Conservation (phyloP, 2,329 filamentous ascomycete species). For the Pseudocercospora eumusae region DNA sequence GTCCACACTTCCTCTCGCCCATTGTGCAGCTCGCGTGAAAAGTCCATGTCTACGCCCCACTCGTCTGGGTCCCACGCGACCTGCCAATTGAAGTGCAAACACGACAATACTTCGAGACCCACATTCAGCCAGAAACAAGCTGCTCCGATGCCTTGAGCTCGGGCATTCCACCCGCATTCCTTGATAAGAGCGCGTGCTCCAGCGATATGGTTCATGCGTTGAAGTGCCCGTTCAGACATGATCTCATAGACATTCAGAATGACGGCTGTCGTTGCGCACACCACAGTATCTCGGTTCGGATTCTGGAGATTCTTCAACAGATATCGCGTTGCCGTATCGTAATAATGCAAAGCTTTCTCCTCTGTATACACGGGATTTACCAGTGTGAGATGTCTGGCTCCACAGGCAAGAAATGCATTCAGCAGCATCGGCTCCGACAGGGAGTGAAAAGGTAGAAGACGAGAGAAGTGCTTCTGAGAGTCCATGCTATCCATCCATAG, state of each 20-base stretch:
- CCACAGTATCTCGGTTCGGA: constrained; percentile 76
- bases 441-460: constrained; percentile 78
- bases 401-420: constrained; percentile 86
- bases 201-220: constrained; percentile 86
- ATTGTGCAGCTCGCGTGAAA: constrained; percentile 57
- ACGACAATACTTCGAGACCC: constrained; percentile 85
- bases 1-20: constrained; percentile 83
- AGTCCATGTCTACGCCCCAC: constrained; percentile 82
- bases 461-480: constrained; percentile 78
- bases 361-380: constrained; percentile 70
- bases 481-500: constrained; percentile 95
- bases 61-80: constrained; percentile 86
- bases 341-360: constrained; percentile 78
- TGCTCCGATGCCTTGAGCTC: constrained; percentile 73
- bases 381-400: constrained; percentile 75
- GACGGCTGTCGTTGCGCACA: constrained; percentile 84
- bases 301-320: constrained; percentile 77
- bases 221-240: constrained; percentile 77
- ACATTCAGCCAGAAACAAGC: constrained; percentile 96
- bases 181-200: constrained; percentile 83
- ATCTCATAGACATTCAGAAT: constrained; percentile 91
- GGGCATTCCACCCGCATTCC: constrained; percentile 85
- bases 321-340: constrained; percentile 79
- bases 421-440: constrained; percentile 83
- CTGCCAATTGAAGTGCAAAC: constrained; percentile 82